phyloP scores from a whole-genome alignment of 2,329 filamentous ascomycete species.

The Xylariaceae sp. region DNA sequence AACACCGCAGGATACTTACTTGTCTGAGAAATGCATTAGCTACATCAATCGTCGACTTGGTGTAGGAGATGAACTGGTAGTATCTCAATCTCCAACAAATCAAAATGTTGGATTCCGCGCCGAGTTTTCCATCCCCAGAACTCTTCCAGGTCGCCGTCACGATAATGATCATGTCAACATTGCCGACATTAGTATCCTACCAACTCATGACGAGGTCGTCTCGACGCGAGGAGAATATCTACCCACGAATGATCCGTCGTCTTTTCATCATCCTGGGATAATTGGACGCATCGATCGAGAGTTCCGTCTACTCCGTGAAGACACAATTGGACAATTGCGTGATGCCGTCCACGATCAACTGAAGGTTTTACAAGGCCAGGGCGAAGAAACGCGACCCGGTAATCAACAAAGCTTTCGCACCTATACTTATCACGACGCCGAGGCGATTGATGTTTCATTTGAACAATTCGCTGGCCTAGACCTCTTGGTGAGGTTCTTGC shows the following conservation, averaged over 20 bases:
- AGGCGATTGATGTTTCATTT: conserved; percentile 33
- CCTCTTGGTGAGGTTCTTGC: conserved; percentile 43
- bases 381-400: conserved; percentile 17
- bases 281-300: conserved; percentile 51
- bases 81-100: neutral
- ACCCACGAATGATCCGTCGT: conserved; percentile 37
- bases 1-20: conserved; percentile 21
- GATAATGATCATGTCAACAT: conserved; percentile 51
- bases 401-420: conserved; percentile 28
- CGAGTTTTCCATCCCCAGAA: conserved; percentile 30
- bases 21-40: conserved; percentile 29
- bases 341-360: conserved; percentile 45
- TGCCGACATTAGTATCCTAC: conserved; percentile 45
- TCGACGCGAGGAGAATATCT: conserved; percentile 44
- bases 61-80: conserved; percentile 26
- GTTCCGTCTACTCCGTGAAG: conserved; percentile 55
- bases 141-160: conserved; percentile 41
- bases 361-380: conserved; percentile 28
- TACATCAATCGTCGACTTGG: conserved; percentile 33
- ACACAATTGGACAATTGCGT: conserved; percentile 52
- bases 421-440: conserved; percentile 37
- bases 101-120: conserved; percentile 18
- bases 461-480: conserved; percentile 41
- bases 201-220: conserved; percentile 47
- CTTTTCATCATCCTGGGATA: conserved; percentile 42